Evolutionary conservation across 2,329 filamentous ascomycete species (phyloP).

Genomic region (Geoglossum cookeanum): DNA sequence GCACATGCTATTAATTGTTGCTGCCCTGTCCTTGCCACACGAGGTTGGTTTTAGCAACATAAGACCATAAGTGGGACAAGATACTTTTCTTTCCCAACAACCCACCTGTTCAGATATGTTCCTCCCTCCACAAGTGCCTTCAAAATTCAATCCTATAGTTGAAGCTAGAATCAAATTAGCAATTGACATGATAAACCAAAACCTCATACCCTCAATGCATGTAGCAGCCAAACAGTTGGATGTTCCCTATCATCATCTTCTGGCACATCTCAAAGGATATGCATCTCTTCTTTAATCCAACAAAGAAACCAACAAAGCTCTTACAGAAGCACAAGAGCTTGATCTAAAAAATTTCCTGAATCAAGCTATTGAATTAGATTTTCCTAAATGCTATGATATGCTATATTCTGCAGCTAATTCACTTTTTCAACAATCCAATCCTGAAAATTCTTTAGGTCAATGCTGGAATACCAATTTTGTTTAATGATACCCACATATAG

Average conservation of each 20-base stretch:
- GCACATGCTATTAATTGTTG: background rate
- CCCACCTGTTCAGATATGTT: background rate
- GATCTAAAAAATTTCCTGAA: background rate
- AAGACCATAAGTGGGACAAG: background rate
- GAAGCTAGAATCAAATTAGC: background rate
- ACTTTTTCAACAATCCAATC: background rate
- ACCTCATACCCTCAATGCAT: background rate
- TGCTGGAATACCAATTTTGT: slow-evolving; percentile 6
- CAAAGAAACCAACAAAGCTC: background rate
- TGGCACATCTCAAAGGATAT: background rate
- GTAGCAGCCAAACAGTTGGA: background rate
- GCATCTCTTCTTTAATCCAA: background rate
- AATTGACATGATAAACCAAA: background rate
- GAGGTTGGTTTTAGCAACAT: background rate
- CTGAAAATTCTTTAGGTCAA: background rate
- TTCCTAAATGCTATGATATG: background rate
- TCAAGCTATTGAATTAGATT: background rate
- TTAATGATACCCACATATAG: slow-evolving; percentile 4
- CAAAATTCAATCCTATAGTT: background rate
- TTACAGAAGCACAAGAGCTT: background rate
- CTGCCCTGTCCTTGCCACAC: background rate
- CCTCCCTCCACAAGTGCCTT: background rate
- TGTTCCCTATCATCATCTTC: background rate
- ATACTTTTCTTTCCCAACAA: background rate
- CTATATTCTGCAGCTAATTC: background rate